Evolutionary conservation across 768 basidiomycete species (phyloP), one percentile per base, ranked within the genome.

Genomic region (Amanita phalloides): DNA sequence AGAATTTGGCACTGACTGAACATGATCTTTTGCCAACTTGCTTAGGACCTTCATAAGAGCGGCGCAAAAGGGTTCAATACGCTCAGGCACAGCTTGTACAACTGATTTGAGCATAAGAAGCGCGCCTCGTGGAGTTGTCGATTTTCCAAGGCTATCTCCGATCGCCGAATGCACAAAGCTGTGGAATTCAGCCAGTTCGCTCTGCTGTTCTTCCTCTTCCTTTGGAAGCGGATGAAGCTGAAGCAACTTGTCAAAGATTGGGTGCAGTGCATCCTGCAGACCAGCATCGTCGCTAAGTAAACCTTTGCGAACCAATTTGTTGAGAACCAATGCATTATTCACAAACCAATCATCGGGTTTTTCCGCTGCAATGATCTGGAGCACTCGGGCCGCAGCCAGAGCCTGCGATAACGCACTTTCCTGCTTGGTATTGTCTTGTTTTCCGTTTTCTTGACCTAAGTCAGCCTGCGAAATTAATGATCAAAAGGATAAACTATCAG

Each of bases 41-140:
- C 79, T 82, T 53, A 96, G 76, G 3, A 96, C 76, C 63, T 87
- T 91, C 71, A 93, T 81, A 23, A 99, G 73, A 6, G 78, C 72
- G 1, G 74, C 68, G 37, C 82, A 72, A 68, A 93, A 95, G 1
- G 77, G 72, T 57, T 98, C 92, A 36, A 94, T 80, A 35, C 89
- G 79, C 60, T 92, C 87, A 1, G 92, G 86, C 7, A 81, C 75
- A 33, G 84, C 78, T 54, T 84, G 79, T 6, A 93, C 82, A 46
- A 93, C 81, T 0, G 90, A 85, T 62, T 90, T 85, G 46, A 98
- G 73, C 76, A 99, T 86, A 52, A 92, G 74, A 21, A 99, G 73
- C 4, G 84, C 82, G 14, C 92, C 90, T 23, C 86, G 84, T 28
- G 91, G 67, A 43, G 82, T 77, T 9, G 72, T 81, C 9, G 78